Evolutionary conservation across 179 eudicot species (phyloP), one percentile per base, ranked within the genome.

Genomic region (Silene noctiflora): DNA sequence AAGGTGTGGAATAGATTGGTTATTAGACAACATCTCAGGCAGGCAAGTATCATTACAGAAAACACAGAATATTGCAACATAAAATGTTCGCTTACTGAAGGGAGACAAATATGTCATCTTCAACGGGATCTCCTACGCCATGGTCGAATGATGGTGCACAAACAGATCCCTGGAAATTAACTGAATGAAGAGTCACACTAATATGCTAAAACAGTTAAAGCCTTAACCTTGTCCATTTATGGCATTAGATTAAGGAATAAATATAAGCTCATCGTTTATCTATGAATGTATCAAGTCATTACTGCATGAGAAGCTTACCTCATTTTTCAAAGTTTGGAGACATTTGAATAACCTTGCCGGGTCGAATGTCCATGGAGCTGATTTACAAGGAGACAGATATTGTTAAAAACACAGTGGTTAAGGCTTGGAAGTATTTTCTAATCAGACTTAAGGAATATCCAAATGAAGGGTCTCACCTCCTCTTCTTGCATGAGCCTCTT

Each of bases 401-500:
- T 76, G 72, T 78, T 76, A 81, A 69, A 44, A 46, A n/a, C 65
- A 60, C 58, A 22, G 64, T 62, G 27, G 29, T 73, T 73, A 27
- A 4, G 61, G 21, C 60, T 46, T 48, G 8, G 19, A 74, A 70
- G 58, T 53, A 42, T 42, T 6, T 35, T 35, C 7, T 42, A 42
- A 42, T 17, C 6, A 16, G 19, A 53, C 59, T 53, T 51, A 53
- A 77, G 76, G 29, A 6, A 66, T 5, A 68, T 72, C 69, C 33
- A 68, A 62, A 75, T 13, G 62, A 61, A 84, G 73, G 69, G 71
- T 29, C 88, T 85, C 78, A 96, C 99, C 94, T 81, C 99, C 99
- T 83, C 99, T 93, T 89, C 99, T 96, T 44, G 99, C 98, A 83
- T 93, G 99, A 81, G 99, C 99, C 81, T 93, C 98, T 83, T 86